A percentile compares a stretch with the other conserved stretches of the same genome.
Evolutionary conservation across 805 yeast species (phyloP).

Genomic region (Teunomyces barrocoloradensis): DNA sequence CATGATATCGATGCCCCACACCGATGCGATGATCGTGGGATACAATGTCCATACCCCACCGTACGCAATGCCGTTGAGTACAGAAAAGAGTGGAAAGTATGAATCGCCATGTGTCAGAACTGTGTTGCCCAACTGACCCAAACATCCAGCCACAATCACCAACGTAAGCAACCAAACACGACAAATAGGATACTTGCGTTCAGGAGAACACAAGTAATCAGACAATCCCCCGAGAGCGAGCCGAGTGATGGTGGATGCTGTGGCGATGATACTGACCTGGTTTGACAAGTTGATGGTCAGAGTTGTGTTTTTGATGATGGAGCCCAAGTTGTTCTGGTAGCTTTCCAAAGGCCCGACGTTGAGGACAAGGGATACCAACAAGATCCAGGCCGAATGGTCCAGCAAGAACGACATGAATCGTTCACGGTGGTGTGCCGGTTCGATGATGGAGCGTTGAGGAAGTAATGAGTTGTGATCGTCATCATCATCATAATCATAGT

Average conservation of each 20-base stretch:
- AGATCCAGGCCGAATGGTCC: slow-evolving; percentile 61
- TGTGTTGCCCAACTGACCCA: slow-evolving; percentile 26
- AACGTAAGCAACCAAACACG: slow-evolving; percentile 32
- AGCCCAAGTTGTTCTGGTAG: slow-evolving; percentile 80
- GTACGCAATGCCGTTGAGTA: slow-evolving; percentile 65
- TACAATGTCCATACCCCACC: slow-evolving; percentile 84
- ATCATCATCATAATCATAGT: neutral
- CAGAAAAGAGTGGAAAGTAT: slow-evolving; percentile 27
- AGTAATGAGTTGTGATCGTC: slow-evolving; percentile 19
- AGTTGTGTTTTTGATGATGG: slow-evolving; percentile 50
- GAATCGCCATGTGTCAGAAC: slow-evolving; percentile 1
- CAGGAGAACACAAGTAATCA: slow-evolving; percentile 50
- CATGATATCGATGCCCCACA: slow-evolving; percentile 85
- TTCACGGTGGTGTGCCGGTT: slow-evolving; percentile 36
- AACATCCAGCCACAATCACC: slow-evolving; percentile 25
- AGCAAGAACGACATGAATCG: slow-evolving; percentile 38
- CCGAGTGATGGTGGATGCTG: slow-evolving; percentile 69
- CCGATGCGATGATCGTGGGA: slow-evolving; percentile 78
- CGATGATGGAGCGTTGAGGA: slow-evolving; percentile 32
- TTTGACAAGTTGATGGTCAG: slow-evolving; percentile 24
- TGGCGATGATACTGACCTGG: slow-evolving; percentile 61
- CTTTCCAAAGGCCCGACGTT: slow-evolving; percentile 83
- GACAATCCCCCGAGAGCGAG: slow-evolving; percentile 64
- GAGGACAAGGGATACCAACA: slow-evolving; percentile 62
- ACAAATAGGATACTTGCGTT: slow-evolving; percentile 26